Evolutionary conservation across 805 yeast genomes (phyloP), one percentile per base, ranked within the genome.

Genomic region (Wickerhamiella alocasiicola): DNA sequence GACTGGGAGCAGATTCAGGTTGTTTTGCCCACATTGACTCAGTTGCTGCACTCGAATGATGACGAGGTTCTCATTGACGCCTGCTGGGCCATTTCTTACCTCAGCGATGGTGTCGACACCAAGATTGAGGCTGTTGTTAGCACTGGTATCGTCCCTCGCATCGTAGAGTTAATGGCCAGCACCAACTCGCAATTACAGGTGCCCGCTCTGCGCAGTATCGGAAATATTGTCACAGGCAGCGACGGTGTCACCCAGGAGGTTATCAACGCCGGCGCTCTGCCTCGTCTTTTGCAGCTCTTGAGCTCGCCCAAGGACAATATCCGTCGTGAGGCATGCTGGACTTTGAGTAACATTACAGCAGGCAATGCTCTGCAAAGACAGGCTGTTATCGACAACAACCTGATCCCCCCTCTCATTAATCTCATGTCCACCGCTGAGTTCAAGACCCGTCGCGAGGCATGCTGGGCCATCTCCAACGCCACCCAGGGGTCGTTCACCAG

Each of bases 401-500:
- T 91, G 59, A 78, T 91, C 49, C 98, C 97, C 30, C 94, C 87
- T 44, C 72, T 83, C 49, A 77, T 91, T 52, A 78, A 85, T 59
- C 65, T 78, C 48, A 70, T 91, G 60, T 65, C 71, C 30, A 70
- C 74, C 43, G 95, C 91, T 46, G 97, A 88, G 56, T 87, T 85
- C 68, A 87, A 85, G 68, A 88, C 97, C 26, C 82, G 82, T 61
- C 91, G 88, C 63, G 98, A 91, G 67, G 98, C 98, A 3, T 88
- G 97, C 70, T 91, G 98, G 98, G 97, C 97, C 26, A 81, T 91
- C 50, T 85, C 96, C 21, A 91, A 91, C 60, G 97, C 98, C 28
- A 82, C 95, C 13, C 81, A 95, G 7, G 97, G 97, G 53, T 97
- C 96, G 17, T 70, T 85, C 53, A 68, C 78, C 31, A 80, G 76